Evolutionary conservation across 805 yeast species (phyloP), one percentile per base, ranked within the genome.

Genomic region (Candida michaelii): DNA sequence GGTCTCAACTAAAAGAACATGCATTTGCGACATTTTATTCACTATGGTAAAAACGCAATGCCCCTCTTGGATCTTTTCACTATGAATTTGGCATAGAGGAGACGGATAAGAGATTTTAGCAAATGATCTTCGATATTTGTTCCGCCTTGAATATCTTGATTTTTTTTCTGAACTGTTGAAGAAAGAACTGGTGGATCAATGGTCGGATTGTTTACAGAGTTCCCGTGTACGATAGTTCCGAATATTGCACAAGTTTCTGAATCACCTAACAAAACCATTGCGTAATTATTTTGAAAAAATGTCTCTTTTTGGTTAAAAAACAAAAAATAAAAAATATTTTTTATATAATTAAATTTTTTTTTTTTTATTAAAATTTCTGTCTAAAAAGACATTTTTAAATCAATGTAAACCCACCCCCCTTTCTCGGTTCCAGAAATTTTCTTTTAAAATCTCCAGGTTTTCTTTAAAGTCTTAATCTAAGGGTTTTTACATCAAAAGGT

Each of bases 321-420:
- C n/a, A 33, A 33, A 33, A 33, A 14, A 23, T 34, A 21, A 33
- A 33, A 19, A 19, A 33, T 33, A 23, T 34, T 24, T 34, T 14
- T 6, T 4, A 7, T 34, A 21, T 21, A 21, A 21, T 21, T 21
- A 10, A 13, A 23, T 23, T 23, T 23, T 34, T 34, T 34, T 34
- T 25, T 25, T 25, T 11, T 25, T 7, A 25, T 25, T 34, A 13
- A 5, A 21, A 21, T 23, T 21, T 34, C 30, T 24, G 27, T 23
- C 29, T 34, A 21, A 4, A 5, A 27, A 27, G 17, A n/a, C 30
- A 14, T 14, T 27, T 27, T 27, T 27, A 27, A 27, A 18, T 33
- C 16, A 33, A 14, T 34, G 16, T 33, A 33, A 33, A 19, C 27
- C 27, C 37, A 34, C 37, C 37, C 37, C 37, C 37, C 37, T 23